These are phyloP conservation scores for Lachnellula subtilissima DNA, from an alignment of 2,329 filamentous ascomycete genomes.

Conservation along the genomic window DNA sequence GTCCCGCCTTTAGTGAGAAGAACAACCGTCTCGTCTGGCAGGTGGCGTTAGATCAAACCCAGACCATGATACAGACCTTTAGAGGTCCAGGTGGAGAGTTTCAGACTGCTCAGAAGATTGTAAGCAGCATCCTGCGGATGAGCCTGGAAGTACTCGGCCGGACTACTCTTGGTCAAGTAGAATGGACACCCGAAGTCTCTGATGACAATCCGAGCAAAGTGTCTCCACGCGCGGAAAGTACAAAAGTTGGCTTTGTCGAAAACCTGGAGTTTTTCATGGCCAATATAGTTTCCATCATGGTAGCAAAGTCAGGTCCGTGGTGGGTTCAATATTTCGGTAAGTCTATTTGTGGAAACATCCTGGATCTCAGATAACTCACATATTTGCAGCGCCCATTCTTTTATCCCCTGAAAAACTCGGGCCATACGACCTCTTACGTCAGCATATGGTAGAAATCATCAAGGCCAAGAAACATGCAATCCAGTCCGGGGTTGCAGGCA, in stretches of 20 bases:
- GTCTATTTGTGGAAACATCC: neutral
- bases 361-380: neutral
- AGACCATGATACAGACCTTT: slow-evolving; percentile 36
- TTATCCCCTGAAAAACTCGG: slow-evolving; percentile 2
- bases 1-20: slow-evolving; percentile 32
- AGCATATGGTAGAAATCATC: slow-evolving; percentile 16
- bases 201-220: no score
- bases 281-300: slow-evolving; percentile 7
- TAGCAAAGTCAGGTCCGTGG: slow-evolving; percentile 1
- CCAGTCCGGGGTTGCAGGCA: neutral
- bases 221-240: no score
- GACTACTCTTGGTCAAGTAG: slow-evolving; percentile 63
- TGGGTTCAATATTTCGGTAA: slow-evolving; percentile 3
- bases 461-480: slow-evolving; percentile 4
- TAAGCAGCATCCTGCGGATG: slow-evolving; percentile 56
- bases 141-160: slow-evolving; percentile 55
- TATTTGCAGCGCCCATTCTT: neutral
- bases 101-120: slow-evolving; percentile 43
- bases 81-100: slow-evolving; percentile 26
- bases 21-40: slow-evolving; percentile 39
- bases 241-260: neutral
- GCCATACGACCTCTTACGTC: slow-evolving; percentile 12
- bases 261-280: slow-evolving; percentile 2
- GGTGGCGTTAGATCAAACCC: slow-evolving; percentile 44
- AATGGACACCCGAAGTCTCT: slow-evolving; percentile 49